phyloP scores from a whole-genome alignment of 805 yeast genomes.

The Nakazawaea sp. region DNA sequence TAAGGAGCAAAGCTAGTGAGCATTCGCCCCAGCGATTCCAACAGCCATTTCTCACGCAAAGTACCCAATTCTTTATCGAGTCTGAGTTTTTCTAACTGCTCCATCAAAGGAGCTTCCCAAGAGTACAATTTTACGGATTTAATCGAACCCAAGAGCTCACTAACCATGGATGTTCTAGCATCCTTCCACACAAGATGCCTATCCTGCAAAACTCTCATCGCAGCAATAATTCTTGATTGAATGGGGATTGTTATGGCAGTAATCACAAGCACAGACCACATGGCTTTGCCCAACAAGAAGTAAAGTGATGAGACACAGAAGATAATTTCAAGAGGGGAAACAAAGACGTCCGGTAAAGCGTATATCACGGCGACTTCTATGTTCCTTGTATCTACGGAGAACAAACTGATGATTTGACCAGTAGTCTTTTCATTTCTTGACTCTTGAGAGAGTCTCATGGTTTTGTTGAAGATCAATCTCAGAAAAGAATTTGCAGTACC shows the following conservation, averaged over 20 bases:
- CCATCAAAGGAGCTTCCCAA: slow-evolving; percentile 61
- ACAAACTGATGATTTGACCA: slow-evolving; percentile 63
- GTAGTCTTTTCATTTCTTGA: slow-evolving; percentile 46
- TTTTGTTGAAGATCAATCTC: slow-evolving; percentile 54
- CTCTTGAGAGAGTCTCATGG: slow-evolving; percentile 49
- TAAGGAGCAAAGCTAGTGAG: slow-evolving; percentile 29
- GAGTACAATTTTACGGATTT: slow-evolving; percentile 62
- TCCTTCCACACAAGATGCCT: slow-evolving; percentile 59
- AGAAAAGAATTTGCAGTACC: no score
- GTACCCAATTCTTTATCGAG: slow-evolving; percentile 52
- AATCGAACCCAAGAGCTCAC: slow-evolving; percentile 51
- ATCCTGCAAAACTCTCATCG: no score
- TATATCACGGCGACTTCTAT: slow-evolving; percentile 44
- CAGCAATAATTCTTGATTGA: slow-evolving; percentile 33
- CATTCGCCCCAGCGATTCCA: slow-evolving; percentile 34
- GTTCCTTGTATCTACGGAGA: slow-evolving; percentile 57
- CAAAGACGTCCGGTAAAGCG: slow-evolving; percentile 37
- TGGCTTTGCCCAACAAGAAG: slow-evolving; percentile 50
- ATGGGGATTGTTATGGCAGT: slow-evolving; percentile 52
- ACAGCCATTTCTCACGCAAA: no score
- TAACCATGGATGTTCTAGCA: slow-evolving; percentile 48
- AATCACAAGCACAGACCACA: slow-evolving; percentile 48
- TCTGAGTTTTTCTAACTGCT: slow-evolving; percentile 43
- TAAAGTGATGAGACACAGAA: slow-evolving; percentile 41
- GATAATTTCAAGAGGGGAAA: slow-evolving; percentile 36